These are phyloP conservation scores for Hawksworthiomyces lignivorus DNA, from an alignment of 2,329 filamentous ascomycete genomes.

Conservation along the genomic window DNA sequence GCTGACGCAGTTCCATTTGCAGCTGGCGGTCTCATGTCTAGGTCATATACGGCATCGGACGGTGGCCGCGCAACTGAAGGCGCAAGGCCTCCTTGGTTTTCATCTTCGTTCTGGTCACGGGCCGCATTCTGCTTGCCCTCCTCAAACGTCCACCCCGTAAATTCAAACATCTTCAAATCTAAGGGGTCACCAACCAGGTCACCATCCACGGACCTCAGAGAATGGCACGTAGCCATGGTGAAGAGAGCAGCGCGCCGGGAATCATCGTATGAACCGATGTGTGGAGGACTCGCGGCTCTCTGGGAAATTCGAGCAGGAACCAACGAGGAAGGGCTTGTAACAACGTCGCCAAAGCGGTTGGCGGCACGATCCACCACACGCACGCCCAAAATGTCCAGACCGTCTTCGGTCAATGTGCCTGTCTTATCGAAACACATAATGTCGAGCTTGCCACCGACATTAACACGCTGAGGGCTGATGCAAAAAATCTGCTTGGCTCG, in stretches of 20 bases:
- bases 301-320: constrained; percentile 8
- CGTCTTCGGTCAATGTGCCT: constrained; percentile 94
- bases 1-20: constrained; percentile 17
- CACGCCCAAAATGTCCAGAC: constrained; percentile 84
- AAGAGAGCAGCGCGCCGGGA: constrained; percentile 60
- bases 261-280: constrained; percentile 20
- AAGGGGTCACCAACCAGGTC: constrained; percentile 90
- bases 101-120: constrained; percentile 58
- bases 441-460: constrained; percentile 91
- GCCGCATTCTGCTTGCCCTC: constrained; percentile 51
- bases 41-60: constrained; percentile 23
- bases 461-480: constrained; percentile 94
- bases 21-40: constrained; percentile 12
- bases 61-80: constrained; percentile 88
- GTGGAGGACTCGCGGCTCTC: neutral
- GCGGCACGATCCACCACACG: constrained; percentile 61
- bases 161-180: constrained; percentile 98
- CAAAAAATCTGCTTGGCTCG: constrained; percentile 92
- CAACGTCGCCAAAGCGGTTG: constrained; percentile 65
- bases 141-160: constrained; percentile 86
- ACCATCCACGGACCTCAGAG: constrained; percentile 74
- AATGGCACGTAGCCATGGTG: constrained; percentile 97
- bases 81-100: constrained; percentile 59
- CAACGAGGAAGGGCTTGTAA: constrained; percentile 46
- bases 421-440: constrained; percentile 98